A percentile compares a stretch with the other conserved stretches of the same genome.
Conservation (phyloP, 2,329 filamentous ascomycete species). For the Penicillium corylophilum region DNA sequence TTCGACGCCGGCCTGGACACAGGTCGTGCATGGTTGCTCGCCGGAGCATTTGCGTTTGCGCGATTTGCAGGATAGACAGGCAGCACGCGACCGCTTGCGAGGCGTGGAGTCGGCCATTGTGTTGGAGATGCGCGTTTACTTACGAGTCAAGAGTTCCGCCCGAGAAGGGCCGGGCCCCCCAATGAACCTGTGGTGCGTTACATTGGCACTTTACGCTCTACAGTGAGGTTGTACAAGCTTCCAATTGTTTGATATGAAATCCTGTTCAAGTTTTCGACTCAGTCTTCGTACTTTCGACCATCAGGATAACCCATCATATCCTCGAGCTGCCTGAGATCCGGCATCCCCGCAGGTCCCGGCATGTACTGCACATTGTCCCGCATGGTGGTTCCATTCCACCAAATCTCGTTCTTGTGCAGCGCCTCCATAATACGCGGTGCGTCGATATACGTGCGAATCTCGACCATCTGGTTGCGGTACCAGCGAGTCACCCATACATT, state of each 20-base stretch:
- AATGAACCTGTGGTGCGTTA: background rate
- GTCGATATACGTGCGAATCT: conserved; percentile 36
- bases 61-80: conserved; percentile 54
- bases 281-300: conserved; percentile 27
- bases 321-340: conserved; percentile 28
- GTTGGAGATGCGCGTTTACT: background rate
- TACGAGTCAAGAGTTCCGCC: background rate
- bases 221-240: background rate
- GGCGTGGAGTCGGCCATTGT: conserved; percentile 29
- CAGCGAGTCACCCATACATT: conserved; percentile 38
- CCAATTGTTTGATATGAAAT: too few relatives aligned
- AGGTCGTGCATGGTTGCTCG: conserved; percentile 53
- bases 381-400: conserved; percentile 32
- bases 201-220: background rate
- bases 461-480: conserved; percentile 33
- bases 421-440: conserved; percentile 28
- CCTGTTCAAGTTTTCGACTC: too few relatives aligned
- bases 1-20: conserved; percentile 54
- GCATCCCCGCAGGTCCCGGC: conserved; percentile 35
- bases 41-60: conserved; percentile 60
- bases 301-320: conserved; percentile 29
- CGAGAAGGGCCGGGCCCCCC: background rate
- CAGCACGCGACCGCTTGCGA: conserved; percentile 45
- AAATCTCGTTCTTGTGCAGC: conserved; percentile 34
- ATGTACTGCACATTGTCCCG: conserved; percentile 32